Evolutionary conservation across 169 alveolate genomes (phyloP).

Genomic region (Miamiensis avidus): DNA sequence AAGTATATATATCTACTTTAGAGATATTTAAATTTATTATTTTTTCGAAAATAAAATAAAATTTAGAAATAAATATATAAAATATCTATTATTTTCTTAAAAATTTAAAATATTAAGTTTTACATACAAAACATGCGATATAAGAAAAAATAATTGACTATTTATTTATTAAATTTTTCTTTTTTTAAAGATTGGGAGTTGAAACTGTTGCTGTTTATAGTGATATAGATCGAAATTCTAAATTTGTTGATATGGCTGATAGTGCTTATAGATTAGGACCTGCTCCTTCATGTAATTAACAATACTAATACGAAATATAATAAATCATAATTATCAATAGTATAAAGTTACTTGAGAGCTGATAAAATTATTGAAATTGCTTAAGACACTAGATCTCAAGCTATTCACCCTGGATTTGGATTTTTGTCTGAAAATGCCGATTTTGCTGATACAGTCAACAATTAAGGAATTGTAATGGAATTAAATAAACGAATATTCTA

Average conservation of each 20-base stretch:
- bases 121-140: too few species aligned
- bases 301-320: background rate
- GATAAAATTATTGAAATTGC: conserved; percentile 65
- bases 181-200: conserved; percentile 61
- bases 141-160: too few species aligned
- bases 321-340: background rate
- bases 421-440: conserved; percentile 86
- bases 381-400: conserved; percentile 51
- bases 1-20: too few species aligned
- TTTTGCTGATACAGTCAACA: conserved; percentile 69
- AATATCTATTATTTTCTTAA: too few species aligned
- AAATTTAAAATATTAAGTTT: too few species aligned
- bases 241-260: conserved; percentile 66
- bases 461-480: conserved; percentile 42
- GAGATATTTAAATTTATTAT: too few species aligned
- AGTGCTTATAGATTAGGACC: conserved; percentile 73
- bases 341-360: conserved; percentile 54
- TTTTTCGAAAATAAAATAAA: too few species aligned
- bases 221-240: conserved; percentile 70
- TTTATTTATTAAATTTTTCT: too few species aligned
- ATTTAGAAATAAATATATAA: background rate
- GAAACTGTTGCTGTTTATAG: conserved; percentile 81
- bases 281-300: conserved; percentile 49
- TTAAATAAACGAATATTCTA: background rate
- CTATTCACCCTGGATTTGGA: conserved; percentile 88